These are phyloP conservation scores for Drosera spatulata DNA, from an alignment of 179 eudicot genomes.

Conservation along the genomic window DNA sequence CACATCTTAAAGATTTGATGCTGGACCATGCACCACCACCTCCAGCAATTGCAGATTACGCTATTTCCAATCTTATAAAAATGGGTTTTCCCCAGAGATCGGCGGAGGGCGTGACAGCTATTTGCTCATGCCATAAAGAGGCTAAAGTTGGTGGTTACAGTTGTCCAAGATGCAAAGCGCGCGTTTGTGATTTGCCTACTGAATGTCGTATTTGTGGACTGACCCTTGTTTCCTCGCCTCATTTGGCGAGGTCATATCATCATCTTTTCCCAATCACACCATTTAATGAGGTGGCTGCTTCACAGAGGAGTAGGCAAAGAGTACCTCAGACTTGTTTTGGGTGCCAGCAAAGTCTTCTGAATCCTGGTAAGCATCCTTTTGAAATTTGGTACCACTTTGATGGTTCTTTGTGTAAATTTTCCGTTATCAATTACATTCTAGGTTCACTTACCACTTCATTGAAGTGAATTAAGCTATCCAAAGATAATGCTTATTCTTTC, in stretches of 20 bases:
- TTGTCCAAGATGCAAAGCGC: slow-evolving; percentile 95
- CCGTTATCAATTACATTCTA: too few relatives aligned
- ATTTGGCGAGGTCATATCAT: slow-evolving; percentile 92
- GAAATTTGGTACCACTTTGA: neutral
- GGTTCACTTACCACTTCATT: too few relatives aligned
- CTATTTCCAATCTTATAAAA: slow-evolving; percentile 73
- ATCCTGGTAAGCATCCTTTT: slow-evolving; percentile 48
- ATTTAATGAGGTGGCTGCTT: slow-evolving; percentile 60
- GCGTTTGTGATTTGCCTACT: slow-evolving; percentile 84
- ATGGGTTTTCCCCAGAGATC: slow-evolving; percentile 98
- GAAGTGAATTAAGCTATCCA: too few relatives aligned
- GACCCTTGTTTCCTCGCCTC: slow-evolving; percentile 98
- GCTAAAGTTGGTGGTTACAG: slow-evolving; percentile 93
- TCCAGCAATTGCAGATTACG: slow-evolving; percentile 94
- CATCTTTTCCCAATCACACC: slow-evolving; percentile 87
- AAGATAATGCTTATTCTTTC: too few relatives aligned
- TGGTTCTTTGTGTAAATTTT: neutral
- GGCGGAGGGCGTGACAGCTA: slow-evolving; percentile 79
- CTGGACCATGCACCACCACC: slow-evolving; percentile 97
- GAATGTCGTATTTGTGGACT: slow-evolving; percentile 90
- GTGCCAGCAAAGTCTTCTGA: slow-evolving; percentile 62
- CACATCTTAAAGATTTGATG: slow-evolving; percentile 76
- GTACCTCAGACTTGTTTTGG: slow-evolving; percentile 65
- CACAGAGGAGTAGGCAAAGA: slow-evolving; percentile 21
- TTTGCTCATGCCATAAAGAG: slow-evolving; percentile 91